Conservation (phyloP, 2,329 filamentous ascomycete genomes). For the Knufia petricola region DNA sequence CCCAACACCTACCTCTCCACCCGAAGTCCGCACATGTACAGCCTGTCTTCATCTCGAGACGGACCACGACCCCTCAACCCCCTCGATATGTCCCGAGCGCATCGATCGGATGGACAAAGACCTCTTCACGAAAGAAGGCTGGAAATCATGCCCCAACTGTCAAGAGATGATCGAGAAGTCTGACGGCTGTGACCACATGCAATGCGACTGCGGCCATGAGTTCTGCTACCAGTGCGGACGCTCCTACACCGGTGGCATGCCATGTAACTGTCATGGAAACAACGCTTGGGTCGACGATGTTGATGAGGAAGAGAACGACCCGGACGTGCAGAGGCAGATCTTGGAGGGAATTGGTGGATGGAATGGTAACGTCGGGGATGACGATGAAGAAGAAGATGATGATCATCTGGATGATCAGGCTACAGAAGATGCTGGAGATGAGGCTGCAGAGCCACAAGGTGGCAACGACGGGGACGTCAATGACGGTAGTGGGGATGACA, state of each 20-base stretch:
- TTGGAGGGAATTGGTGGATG: neutral
- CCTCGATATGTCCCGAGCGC: neutral
- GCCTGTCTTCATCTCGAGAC: neutral
- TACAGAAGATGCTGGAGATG: too few species aligned
- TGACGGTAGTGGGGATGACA: too few species aligned
- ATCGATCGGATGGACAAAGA: conserved; percentile 1
- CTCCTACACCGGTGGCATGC: conserved; percentile 1
- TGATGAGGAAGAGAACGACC: neutral
- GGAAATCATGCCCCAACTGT: conserved; percentile 17
- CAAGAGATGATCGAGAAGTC: conserved; percentile 15
- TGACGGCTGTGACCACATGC: conserved; percentile 18
- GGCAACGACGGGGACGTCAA: too few species aligned
- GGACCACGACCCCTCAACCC: neutral
- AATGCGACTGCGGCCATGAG: conserved; percentile 16
- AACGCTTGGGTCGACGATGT: neutral
- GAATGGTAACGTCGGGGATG: neutral
- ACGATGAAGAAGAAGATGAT: neutral
- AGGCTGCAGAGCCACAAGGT: too few species aligned
- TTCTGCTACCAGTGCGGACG: conserved; percentile 17
- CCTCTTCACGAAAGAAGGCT: conserved; percentile 12
- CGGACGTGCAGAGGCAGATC: neutral
- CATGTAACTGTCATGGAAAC: conserved; percentile 2
- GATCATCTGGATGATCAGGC: too few species aligned
- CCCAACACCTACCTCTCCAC: too few species aligned
- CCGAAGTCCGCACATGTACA: neutral